Evolutionary conservation across 2,329 filamentous ascomycete species (phyloP).

Genomic region (Keithomyces neogunnii): DNA sequence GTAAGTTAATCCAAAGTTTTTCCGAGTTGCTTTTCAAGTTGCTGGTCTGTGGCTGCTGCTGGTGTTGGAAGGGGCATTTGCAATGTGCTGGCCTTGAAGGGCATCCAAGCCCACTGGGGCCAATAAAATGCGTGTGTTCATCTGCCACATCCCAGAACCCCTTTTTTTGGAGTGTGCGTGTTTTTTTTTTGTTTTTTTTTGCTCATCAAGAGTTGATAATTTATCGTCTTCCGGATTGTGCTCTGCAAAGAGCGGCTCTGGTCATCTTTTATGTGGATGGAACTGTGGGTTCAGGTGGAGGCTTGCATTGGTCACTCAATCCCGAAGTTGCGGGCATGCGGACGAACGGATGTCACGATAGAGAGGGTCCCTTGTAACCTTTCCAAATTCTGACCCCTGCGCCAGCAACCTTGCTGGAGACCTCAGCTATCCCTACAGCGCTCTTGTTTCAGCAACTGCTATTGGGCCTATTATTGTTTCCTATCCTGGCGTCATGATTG

Average conservation of each 20-base stretch:
- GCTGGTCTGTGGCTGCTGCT: neutral
- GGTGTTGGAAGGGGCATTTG: neutral
- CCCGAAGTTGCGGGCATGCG: conserved; percentile 14
- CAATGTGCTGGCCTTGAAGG: neutral
- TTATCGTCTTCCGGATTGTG: neutral
- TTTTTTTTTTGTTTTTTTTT: neutral
- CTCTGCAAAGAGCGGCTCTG: conserved; percentile 1
- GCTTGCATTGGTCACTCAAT: conserved; percentile 3
- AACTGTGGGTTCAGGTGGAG: neutral
- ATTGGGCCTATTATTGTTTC: neutral
- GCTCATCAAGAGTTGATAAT: neutral
- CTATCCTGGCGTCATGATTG: neutral
- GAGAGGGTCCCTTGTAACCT: conserved; percentile 13
- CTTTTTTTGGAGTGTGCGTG: neutral
- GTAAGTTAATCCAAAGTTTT: conserved; percentile 50
- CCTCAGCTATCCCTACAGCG: neutral
- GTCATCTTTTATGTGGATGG: conserved; percentile 8
- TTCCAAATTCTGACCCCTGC: conserved; percentile 3
- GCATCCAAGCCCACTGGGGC: neutral
- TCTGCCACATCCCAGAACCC: neutral
- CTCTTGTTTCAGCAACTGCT: neutral
- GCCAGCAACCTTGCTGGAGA: neutral
- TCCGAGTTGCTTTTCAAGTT: conserved; percentile 15
- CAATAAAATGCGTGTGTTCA: neutral
- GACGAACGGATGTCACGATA: conserved; percentile 31